phyloP scores from a whole-genome alignment of 2,329 filamentous ascomycete genomes.

The Botryotinia narcissicola region DNA sequence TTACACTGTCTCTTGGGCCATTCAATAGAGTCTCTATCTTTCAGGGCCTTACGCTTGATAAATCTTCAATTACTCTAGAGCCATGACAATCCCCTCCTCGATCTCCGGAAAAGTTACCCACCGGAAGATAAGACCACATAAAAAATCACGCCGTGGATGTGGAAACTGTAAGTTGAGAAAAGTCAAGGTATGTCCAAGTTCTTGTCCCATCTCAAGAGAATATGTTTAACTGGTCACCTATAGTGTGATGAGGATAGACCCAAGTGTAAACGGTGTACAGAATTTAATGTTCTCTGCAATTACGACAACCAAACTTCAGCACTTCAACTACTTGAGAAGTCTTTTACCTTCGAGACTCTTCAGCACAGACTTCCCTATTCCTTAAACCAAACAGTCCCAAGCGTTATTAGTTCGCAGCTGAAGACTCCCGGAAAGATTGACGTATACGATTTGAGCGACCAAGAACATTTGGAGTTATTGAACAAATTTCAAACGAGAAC shows the following conservation, averaged over 20 bases:
- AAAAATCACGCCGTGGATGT: slow-evolving; percentile 54
- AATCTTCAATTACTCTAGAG: background rate
- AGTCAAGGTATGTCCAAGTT: slow-evolving; percentile 46
- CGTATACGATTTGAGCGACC: slow-evolving; percentile 21
- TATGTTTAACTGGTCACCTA: background rate
- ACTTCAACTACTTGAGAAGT: slow-evolving; percentile 38
- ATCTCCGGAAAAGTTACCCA: background rate
- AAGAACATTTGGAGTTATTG: slow-evolving; percentile 39
- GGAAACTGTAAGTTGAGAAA: slow-evolving; percentile 55
- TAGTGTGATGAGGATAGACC: slow-evolving; percentile 56
- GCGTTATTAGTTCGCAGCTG: background rate
- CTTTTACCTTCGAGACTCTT: slow-evolving; percentile 21
- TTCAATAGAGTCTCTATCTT: background rate
- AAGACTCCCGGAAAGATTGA: background rate
- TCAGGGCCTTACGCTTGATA: background rate
- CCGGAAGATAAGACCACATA: slow-evolving; percentile 42
- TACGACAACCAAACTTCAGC: slow-evolving; percentile 41
- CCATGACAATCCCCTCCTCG: background rate
- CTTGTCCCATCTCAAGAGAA: background rate
- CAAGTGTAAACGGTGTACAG: slow-evolving; percentile 47
- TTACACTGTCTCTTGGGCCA: no score
- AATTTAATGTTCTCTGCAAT: slow-evolving; percentile 49
- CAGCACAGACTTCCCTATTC: background rate
- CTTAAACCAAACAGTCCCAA: background rate
- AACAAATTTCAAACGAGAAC: slow-evolving; percentile 46